These are phyloP conservation scores for Aspergillus ochraceus DNA, from an alignment of 2,329 filamentous ascomycete genomes.

Conservation along the genomic window DNA sequence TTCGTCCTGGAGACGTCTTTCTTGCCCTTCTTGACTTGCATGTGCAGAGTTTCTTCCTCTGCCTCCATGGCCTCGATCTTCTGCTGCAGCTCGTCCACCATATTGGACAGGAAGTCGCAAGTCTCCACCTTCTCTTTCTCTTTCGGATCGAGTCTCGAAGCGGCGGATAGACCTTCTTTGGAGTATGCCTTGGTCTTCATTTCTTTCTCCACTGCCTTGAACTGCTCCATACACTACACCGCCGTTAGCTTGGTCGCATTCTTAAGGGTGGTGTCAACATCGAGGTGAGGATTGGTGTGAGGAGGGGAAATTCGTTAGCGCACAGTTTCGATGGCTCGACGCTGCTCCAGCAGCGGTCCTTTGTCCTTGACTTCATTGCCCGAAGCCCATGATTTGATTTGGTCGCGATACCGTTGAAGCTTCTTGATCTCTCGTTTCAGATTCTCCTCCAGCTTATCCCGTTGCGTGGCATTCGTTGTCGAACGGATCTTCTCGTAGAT, in stretches of 20 bases:
- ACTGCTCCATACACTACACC: conserved; percentile 78
- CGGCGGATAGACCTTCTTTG: conserved; percentile 91
- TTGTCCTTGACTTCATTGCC: conserved; percentile 99
- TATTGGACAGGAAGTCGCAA: conserved; percentile 78
- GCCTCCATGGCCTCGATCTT: conserved; percentile 93
- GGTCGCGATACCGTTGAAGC: conserved; percentile 91
- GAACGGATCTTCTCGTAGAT: conserved; percentile 98
- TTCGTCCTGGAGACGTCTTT: conserved; percentile 80
- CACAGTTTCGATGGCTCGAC: conserved; percentile 96
- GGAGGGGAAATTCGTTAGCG: conserved; percentile 15
- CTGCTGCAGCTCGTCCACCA: conserved; percentile 89
- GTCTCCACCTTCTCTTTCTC: conserved; percentile 92
- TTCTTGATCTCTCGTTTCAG: conserved; percentile 99
- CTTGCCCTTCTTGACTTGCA: conserved; percentile 93
- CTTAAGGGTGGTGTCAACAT: neutral
- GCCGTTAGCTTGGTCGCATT: conserved; percentile 25
- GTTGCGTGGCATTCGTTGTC: conserved; percentile 88
- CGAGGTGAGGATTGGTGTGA: conserved; percentile 5
- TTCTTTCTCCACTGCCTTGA: conserved; percentile 99
- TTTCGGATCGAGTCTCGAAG: conserved; percentile 92
- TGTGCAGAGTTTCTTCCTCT: conserved; percentile 81
- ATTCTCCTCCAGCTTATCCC: conserved; percentile 97
- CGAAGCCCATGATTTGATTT: conserved; percentile 99
- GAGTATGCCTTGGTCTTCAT: conserved; percentile 99
- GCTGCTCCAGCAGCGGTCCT: conserved; percentile 86